These are phyloP conservation scores for Calonectria pseudoreteaudii DNA, from an alignment of 2,329 filamentous ascomycete genomes.

Conservation along the genomic window DNA sequence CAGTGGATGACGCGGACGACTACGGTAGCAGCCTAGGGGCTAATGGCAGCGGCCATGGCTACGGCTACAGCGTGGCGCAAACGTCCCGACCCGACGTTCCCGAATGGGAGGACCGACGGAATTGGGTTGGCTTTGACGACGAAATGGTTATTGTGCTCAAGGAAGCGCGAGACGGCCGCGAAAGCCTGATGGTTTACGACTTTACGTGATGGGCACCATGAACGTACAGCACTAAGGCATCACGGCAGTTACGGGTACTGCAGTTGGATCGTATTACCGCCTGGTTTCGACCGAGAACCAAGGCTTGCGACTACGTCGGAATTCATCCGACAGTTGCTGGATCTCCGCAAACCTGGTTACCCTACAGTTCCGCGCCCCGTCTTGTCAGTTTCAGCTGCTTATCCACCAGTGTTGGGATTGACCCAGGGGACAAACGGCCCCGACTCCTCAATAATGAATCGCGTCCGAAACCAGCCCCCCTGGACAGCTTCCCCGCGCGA, in stretches of 20 bases:
- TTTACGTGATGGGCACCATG: conserved; percentile 68
- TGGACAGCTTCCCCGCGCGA: not conserved
- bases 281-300: not conserved
- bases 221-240: conserved; percentile 5
- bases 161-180: conserved; percentile 74
- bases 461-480: not conserved
- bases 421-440: not conserved
- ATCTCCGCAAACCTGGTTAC: not conserved
- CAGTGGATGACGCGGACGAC: conserved; percentile 35
- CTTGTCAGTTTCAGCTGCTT: not conserved
- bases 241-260: not conserved
- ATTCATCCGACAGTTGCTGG: not conserved
- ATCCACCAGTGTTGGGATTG: not conserved
- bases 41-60: conserved; percentile 6
- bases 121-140: conserved; percentile 89
- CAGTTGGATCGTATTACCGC: not conserved
- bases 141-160: conserved; percentile 90
- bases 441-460: not conserved
- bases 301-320: not conserved
- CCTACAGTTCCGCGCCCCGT: not conserved
- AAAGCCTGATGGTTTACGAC: conserved; percentile 86
- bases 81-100: conserved; percentile 20
- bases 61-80: conserved; percentile 1
- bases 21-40: conserved; percentile 9
- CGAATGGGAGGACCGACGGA: conserved; percentile 60